A percentile compares a stretch with the other conserved stretches of the same genome.
Conservation (phyloP, 805 yeast genomes). For the Metschnikowia orientalis region DNA sequence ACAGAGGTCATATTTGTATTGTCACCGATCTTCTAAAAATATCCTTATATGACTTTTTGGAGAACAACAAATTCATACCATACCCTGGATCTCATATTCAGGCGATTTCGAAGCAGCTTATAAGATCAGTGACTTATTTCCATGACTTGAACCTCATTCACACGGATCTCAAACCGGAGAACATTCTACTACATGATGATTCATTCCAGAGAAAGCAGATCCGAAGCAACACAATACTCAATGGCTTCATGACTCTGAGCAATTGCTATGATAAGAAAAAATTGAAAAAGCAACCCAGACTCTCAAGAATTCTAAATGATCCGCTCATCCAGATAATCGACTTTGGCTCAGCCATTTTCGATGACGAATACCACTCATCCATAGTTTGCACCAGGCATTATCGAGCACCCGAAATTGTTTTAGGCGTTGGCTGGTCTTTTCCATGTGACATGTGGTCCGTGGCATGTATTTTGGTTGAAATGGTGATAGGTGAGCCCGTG, state of each 20-base stretch:
- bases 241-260: slow-evolving; percentile 28
- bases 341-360: slow-evolving; percentile 94
- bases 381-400: slow-evolving; percentile 94
- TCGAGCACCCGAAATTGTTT: slow-evolving; percentile 92
- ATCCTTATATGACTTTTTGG: slow-evolving; percentile 86
- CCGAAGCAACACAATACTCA: slow-evolving; percentile 29
- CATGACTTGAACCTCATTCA: slow-evolving; percentile 90
- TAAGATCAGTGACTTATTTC: slow-evolving; percentile 79
- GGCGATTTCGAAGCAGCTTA: slow-evolving; percentile 78
- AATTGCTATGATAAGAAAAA: slow-evolving; percentile 11
- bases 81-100: slow-evolving; percentile 94
- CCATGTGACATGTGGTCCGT: slow-evolving; percentile 98
- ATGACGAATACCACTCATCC: slow-evolving; percentile 89
- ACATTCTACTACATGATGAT: slow-evolving; percentile 65
- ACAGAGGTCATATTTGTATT: slow-evolving; percentile 87
- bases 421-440: slow-evolving; percentile 94
- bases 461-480: slow-evolving; percentile 88
- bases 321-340: slow-evolving; percentile 89
- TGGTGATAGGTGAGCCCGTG: slow-evolving; percentile 89
- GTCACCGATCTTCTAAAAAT: slow-evolving; percentile 85
- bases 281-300: slow-evolving; percentile 27
- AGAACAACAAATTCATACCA: slow-evolving; percentile 75
- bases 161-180: slow-evolving; percentile 96
- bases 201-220: slow-evolving; percentile 38
- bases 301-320: slow-evolving; percentile 53